These are phyloP conservation scores for Hypoxylon sp. DNA, from an alignment of 2,329 filamentous ascomycete species.

Conservation along the genomic window DNA sequence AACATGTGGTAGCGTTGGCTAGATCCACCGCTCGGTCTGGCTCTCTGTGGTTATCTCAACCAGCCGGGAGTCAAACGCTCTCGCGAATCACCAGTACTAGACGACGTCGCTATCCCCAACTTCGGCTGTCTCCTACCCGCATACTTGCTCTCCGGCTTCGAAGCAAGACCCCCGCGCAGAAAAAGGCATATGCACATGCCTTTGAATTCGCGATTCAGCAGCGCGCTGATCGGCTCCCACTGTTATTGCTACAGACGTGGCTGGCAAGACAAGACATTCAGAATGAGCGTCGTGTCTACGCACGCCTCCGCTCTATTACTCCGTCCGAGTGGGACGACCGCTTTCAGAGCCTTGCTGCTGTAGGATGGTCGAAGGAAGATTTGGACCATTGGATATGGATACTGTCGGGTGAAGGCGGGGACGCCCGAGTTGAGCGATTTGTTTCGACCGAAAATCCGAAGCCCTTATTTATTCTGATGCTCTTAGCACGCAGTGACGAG, in stretches of 20 bases:
- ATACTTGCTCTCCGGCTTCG: conserved; percentile 49
- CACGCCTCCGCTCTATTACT: conserved; percentile 38
- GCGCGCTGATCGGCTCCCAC: conserved; percentile 51
- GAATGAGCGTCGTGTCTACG: conserved; percentile 40
- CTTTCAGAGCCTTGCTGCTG: conserved; percentile 52
- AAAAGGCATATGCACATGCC: conserved; percentile 32
- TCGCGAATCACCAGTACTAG: conserved; percentile 46
- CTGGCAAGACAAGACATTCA: conserved; percentile 46
- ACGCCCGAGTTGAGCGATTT: conserved; percentile 57
- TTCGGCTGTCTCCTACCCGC: conserved; percentile 46
- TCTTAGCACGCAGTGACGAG: conserved; percentile 57
- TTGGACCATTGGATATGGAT: conserved; percentile 62
- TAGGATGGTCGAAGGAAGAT: conserved; percentile 55
- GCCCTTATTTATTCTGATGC: conserved; percentile 59
- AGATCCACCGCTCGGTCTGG: conserved; percentile 1
- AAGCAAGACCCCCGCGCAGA: conserved; percentile 41
- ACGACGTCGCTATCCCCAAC: conserved; percentile 38
- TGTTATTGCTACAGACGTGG: conserved; percentile 50
- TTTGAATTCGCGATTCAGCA: conserved; percentile 39
- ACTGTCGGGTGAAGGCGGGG: conserved; percentile 55
- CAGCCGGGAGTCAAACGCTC: conserved; percentile 43
- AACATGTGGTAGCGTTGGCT: background rate
- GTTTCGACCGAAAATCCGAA: conserved; percentile 54
- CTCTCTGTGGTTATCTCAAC: conserved; percentile 32
- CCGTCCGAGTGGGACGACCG: conserved; percentile 52